These are phyloP conservation scores for Podila epicladia DNA, from an alignment of 192 early-diverging fungal genomes.

Conservation along the genomic window DNA sequence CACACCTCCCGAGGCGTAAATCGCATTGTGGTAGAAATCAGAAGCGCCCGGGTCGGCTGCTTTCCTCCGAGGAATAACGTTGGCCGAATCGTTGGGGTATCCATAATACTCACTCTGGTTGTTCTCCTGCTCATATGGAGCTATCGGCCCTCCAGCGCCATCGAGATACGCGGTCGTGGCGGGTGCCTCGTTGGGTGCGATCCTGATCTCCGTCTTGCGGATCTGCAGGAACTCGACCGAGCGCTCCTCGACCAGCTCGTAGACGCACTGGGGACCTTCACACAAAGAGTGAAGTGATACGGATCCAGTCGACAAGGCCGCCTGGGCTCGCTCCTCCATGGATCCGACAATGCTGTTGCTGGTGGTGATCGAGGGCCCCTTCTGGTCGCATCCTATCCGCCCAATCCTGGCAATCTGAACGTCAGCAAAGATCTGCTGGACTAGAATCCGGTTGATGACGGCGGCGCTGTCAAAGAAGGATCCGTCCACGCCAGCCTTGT, in stretches of 20 bases:
- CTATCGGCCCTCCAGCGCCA: slow-evolving; percentile 11
- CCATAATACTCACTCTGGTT: slow-evolving; percentile 23
- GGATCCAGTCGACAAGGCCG: not conserved
- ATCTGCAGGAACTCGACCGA: slow-evolving; percentile 44
- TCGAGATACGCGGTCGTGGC: not conserved
- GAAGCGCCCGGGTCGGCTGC: not conserved
- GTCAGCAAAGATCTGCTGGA: slow-evolving; percentile 49
- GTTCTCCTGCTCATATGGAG: slow-evolving; percentile 11
- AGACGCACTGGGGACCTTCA: slow-evolving; percentile 46
- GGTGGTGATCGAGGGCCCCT: not conserved
- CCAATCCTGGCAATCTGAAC: slow-evolving; percentile 16
- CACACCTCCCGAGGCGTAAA: slow-evolving; percentile 76
- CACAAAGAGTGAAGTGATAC: slow-evolving; percentile 23
- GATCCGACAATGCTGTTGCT: slow-evolving; percentile 2
- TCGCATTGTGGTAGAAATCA: slow-evolving; percentile 58
- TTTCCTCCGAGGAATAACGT: not conserved
- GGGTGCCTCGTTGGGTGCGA: not conserved
- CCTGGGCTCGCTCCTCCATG: not conserved
- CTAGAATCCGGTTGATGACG: slow-evolving; percentile 42
- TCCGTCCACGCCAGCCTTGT: slow-evolving; percentile 44
- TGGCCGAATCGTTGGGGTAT: not conserved
- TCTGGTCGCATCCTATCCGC: not conserved
- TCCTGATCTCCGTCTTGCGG: slow-evolving; percentile 25
- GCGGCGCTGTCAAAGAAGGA: slow-evolving; percentile 44
- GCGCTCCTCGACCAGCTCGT: slow-evolving; percentile 44